These are phyloP conservation scores for Arthroderma uncinatum DNA, from an alignment of 2,329 filamentous ascomycete species.

Conservation along the genomic window DNA sequence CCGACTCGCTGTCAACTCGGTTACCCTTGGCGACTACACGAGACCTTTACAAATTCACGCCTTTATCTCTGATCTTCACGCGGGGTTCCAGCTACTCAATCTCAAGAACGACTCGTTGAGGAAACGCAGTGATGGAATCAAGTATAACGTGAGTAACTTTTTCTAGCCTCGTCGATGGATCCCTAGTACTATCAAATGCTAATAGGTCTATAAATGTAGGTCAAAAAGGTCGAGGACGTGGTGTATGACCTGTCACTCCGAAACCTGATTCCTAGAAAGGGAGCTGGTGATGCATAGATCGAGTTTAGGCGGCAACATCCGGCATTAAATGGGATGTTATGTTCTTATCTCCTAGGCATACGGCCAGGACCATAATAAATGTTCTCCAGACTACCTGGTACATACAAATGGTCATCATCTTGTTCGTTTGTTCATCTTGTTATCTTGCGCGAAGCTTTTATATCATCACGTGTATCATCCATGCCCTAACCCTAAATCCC, in stretches of 20 bases:
- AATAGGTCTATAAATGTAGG: conserved; percentile 30
- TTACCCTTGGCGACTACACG: conserved; percentile 78
- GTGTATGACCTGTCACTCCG: conserved; percentile 89
- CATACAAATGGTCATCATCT: background rate
- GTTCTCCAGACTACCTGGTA: background rate
- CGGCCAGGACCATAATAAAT: background rate
- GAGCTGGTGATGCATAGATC: background rate
- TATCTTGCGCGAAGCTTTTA: too few relatives aligned
- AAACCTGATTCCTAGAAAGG: conserved; percentile 55
- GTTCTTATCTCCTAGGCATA: background rate
- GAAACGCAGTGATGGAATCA: conserved; percentile 81
- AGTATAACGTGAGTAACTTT: conserved; percentile 58
- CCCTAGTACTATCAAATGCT: background rate
- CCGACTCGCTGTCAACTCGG: conserved; percentile 84
- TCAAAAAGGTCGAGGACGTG: conserved; percentile 97
- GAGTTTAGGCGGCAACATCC: background rate
- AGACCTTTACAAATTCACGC: conserved; percentile 77
- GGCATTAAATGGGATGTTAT: background rate
- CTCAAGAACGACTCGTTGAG: conserved; percentile 90
- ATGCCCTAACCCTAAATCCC: conserved; percentile 7
- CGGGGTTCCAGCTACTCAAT: conserved; percentile 93
- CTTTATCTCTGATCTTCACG: conserved; percentile 91
- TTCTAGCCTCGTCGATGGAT: background rate
- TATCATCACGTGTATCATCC: background rate
- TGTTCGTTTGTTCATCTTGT: background rate